Base-by-base conservation (phyloP, 768 basidiomycete genomes). In the Thelephora ganbajun region DNA sequence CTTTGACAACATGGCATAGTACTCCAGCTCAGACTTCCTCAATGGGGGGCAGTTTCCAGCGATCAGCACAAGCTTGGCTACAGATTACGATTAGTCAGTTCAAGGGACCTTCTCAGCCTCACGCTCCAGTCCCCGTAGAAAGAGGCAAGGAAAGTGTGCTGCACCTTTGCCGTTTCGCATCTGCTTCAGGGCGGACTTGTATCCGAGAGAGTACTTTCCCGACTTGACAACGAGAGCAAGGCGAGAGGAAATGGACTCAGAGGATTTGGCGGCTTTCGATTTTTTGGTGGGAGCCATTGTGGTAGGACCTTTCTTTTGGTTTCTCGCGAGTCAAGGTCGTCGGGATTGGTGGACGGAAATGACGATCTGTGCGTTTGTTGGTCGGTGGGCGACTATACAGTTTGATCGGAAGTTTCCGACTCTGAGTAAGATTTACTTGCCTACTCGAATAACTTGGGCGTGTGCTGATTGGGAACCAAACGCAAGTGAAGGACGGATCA, bases 1-100 rank as follows among this genome's bases (percentile, higher is more conserved):
- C 76, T 99, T 99, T 57, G 92, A 96, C 64, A 99, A 77, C 93
- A 96, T 96, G 71, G 92, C 96, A 65, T 98, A 99, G 76, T 98
- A 99, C 74, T 99, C 96, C 50, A 99, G 77, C 76, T 99, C 96
- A 51, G 94, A 97, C 69, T 96, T 96, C 68, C 96, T 90, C 53
- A 99, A 80, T 53, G 96, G 96, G 50, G 96, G 96, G 73, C 92
- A 96, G 73, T 99, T 99, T 57, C 91, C 93, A 60, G 94, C 91
- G 63, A 99, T 96, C 66, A 99, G 72, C 63, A 99, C 84, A 57
- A 99, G 89, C 72, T 96, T 98, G 69, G 94, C 94, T 99, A 62
- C 48, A 46, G 35, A 62, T 52, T 56, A 43, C 52, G 22, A 51
- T n/a, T 44, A 45, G 68, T 90, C 63, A 90, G 86, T 69, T 67